These are phyloP conservation scores for Ophiognomonia clavigignenti-juglandacearum DNA, from an alignment of 2,329 filamentous ascomycete genomes.

Conservation along the genomic window DNA sequence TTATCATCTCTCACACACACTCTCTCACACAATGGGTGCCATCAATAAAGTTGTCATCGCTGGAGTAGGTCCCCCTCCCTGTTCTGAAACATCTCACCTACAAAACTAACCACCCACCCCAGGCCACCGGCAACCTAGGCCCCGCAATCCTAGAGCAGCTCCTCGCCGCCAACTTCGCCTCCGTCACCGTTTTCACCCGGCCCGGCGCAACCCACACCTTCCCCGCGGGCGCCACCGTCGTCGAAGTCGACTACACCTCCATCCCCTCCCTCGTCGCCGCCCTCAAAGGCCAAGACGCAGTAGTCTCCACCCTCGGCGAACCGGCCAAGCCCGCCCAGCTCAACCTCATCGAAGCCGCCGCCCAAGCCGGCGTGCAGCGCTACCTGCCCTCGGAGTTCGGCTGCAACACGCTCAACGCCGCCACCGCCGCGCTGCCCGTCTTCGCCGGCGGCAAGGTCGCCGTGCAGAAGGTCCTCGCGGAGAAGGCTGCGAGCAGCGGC, in stretches of 20 bases:
- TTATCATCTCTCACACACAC: not conserved
- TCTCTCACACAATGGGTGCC: not conserved
- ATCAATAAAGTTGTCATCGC: not conserved
- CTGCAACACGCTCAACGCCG: conserved; percentile 4
- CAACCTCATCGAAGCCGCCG: conserved; percentile 1
- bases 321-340: not conserved
- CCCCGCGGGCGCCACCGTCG: conserved; percentile 34
- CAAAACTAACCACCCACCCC: too few relatives aligned
- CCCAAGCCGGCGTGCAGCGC: conserved; percentile 2
- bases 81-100: too few relatives aligned
- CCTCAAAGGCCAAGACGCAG: conserved; percentile 2
- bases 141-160: conserved; percentile 24
- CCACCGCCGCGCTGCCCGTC: conserved; percentile 19
- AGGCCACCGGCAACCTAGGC: conserved; percentile 26
- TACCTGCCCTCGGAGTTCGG: conserved; percentile 9
- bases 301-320: conserved; percentile 1
- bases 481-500: not conserved
- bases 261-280: conserved; percentile 24
- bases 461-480: not conserved
- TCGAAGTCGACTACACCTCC: conserved; percentile 40
- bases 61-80: not conserved
- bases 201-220: conserved; percentile 31
- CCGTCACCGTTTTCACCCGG: conserved; percentile 48
- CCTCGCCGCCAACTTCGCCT: conserved; percentile 33
- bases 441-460: conserved; percentile 1